Evolutionary conservation across 1,139 yeast species (phyloP), one percentile per base, ranked within the genome.

Genomic region (Groenewaldozyma sp.): DNA sequence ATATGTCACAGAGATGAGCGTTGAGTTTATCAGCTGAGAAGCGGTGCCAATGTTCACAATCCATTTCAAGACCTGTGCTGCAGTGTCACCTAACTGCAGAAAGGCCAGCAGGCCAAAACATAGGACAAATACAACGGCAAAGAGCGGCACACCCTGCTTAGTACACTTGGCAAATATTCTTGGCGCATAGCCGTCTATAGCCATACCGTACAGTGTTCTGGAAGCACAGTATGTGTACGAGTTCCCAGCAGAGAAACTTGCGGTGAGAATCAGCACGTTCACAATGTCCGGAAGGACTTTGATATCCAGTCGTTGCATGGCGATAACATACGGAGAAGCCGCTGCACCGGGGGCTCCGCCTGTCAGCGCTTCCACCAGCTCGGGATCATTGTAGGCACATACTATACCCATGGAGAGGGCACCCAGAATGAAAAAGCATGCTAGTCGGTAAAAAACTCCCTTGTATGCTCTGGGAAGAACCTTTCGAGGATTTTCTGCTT

Each of bases 391-490:
- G 38, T 71, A 66, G 2, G 77, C 70, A 45, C 76, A 72, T 4
- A 75, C 65, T 39, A 74, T 74, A 32, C 82, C 82, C 41, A 76
- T 73, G 50, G 76, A 73, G 13, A 78, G 55, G 35, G 78, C 70
- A 36, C 82, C 78, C 19, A 78, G 73, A 42, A 83, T 63, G 55
- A 82, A 86, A 49, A 86, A 73, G 16, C 81, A 61, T 0, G 82
- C 74, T 52, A 86, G 68, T 51, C 95, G 70, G 55, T 74, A 73
- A 45, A 82, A 76, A 10, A 84, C 91, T 32, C 82, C 82, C 55
- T 76, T 81, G 64, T 76, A 83, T 3, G 95, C 94, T 34, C 68
- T 70, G 18, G 91, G 91, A 59, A 86, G 65, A n/a, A 75, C 77
- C 49, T 73, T 73, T 44, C 94, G 71, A 19, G 95, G 95, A 53